phyloP scores from a whole-genome alignment of 805 yeast genomes.

The Tetrapisispora taiwanensis region DNA sequence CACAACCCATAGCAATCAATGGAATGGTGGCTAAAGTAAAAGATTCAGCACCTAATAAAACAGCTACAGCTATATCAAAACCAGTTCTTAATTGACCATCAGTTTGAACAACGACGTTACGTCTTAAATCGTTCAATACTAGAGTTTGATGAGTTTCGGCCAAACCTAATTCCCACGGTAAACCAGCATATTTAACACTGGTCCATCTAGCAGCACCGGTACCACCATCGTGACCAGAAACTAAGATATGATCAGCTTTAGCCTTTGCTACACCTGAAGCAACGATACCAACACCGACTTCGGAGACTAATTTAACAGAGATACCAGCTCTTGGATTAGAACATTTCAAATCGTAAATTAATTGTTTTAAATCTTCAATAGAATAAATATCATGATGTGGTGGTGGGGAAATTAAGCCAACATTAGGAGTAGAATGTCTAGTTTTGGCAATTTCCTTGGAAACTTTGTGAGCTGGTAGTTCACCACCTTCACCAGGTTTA shows the following conservation, averaged over 20 bases:
- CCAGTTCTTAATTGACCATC: constrained; percentile 98
- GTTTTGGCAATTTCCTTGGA: constrained; percentile 82
- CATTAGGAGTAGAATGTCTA: constrained; percentile 93
- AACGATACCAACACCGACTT: constrained; percentile 97
- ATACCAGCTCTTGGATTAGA: constrained; percentile 95
- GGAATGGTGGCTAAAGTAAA: constrained; percentile 98
- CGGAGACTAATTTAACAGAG: constrained; percentile 92
- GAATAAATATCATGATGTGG: constrained; percentile 98
- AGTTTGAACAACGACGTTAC: constrained; percentile 92
- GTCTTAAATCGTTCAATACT: constrained; percentile 90
- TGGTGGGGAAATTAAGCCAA: constrained; percentile 94
- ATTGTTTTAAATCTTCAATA: constrained; percentile 93
- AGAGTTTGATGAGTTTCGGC: constrained; percentile 98
- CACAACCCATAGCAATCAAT: constrained; percentile 93
- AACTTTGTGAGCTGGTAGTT: constrained; percentile 90
- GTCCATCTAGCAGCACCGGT: constrained; percentile 99
- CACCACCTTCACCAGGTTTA: constrained; percentile 99
- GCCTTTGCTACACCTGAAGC: constrained; percentile 99
- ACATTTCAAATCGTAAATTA: constrained; percentile 92
- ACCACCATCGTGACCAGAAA: constrained; percentile 99
- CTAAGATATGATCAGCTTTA: constrained; percentile 90
- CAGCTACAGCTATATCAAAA: constrained; percentile 92
- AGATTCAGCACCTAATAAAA: constrained; percentile 94
- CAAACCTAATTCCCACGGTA: constrained; percentile 97
- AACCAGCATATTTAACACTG: constrained; percentile 92